Base-by-base conservation (phyloP, 495 filamentous ascomycete species). In the Neurospora intermedia region DNA sequence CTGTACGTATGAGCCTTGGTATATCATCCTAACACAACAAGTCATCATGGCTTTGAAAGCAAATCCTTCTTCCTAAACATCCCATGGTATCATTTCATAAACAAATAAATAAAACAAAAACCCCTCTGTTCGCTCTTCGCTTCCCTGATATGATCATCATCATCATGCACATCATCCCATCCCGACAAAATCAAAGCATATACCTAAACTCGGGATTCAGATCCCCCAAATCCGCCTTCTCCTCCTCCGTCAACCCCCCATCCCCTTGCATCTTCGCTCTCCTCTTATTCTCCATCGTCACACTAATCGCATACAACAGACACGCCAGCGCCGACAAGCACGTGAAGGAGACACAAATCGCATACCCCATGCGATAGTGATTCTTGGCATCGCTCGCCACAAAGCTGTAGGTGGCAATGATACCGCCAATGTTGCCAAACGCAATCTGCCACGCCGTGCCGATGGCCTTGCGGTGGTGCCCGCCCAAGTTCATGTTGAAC, bases 401-500 rank as follows among this genome's bases (percentile, higher is more conserved):
- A 81, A 98, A 99, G 0, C 89, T 85, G 81, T 91, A 98, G 0
- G 93, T 94, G 0, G 95, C 87, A 72, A 98, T 94, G 75, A 99
- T 96, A 16, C 95, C 96, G 45, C 94, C 94, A 74, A 94, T 91
- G 76, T 98, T 97, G n/a, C 95, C 95, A 75, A 96, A 96, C 0
- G 92, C 94, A 59, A 98, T 84, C 79, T 97, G 94, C 91, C 91
- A 97, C 8, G 92, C 96, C 5, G 89, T 89, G 9, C 94, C 96
- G 4, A 99, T 89, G 48, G 91, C 85, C 18, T 94, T 87, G 2
- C 94, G 87, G 72, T 94, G 92, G 79, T 99, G 95, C 3, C 94
- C 94, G 1, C 92, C 92, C 27, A 97, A 82, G 75, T 97, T 97
- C 89, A 97, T 97, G 74, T 91, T 91, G 82, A 94, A 97, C 94